These are phyloP conservation scores for Saccharomycopsis vini DNA, from an alignment of 805 yeast species.

Conservation along the genomic window DNA sequence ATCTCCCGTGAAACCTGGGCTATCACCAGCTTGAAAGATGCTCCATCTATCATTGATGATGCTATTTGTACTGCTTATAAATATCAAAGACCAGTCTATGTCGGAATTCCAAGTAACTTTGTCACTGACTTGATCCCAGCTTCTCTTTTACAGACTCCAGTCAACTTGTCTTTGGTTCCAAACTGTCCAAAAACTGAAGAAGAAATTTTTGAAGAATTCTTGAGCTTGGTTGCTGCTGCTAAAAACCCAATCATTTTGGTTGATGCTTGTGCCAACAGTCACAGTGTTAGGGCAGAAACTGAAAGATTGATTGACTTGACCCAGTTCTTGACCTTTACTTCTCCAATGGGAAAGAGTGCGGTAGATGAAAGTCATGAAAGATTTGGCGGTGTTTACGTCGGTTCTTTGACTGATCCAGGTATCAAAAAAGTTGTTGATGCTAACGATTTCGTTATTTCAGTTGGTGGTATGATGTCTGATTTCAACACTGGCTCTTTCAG, in stretches of 20 bases:
- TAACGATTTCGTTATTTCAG: slow-evolving; percentile 59
- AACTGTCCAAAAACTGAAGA: slow-evolving; percentile 26
- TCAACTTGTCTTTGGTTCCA: slow-evolving; percentile 22
- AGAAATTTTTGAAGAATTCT: slow-evolving; percentile 40
- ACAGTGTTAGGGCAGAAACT: slow-evolving; percentile 33
- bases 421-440: slow-evolving; percentile 39
- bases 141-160: slow-evolving; percentile 29
- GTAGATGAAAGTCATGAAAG: slow-evolving; percentile 59
- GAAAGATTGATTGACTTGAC: slow-evolving; percentile 40
- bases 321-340: slow-evolving; percentile 46
- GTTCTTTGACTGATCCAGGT: slow-evolving; percentile 43
- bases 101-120: slow-evolving; percentile 68
- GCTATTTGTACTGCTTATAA: slow-evolving; percentile 48
- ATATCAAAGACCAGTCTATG: slow-evolving; percentile 70
- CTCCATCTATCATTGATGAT: slow-evolving; percentile 55
- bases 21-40: slow-evolving; percentile 35
- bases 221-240: slow-evolving; percentile 28
- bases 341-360: slow-evolving; percentile 63
- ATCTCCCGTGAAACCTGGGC: slow-evolving; percentile 13
- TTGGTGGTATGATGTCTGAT: slow-evolving; percentile 52
- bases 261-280: slow-evolving; percentile 64
- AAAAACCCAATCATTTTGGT: slow-evolving; percentile 59
- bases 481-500: slow-evolving; percentile 36
- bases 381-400: slow-evolving; percentile 68
- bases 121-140: slow-evolving; percentile 35